A percentile compares a stretch with the other conserved stretches of the same genome.
Conservation (phyloP, 345 rosid species). For the Citropsis articulata region DNA sequence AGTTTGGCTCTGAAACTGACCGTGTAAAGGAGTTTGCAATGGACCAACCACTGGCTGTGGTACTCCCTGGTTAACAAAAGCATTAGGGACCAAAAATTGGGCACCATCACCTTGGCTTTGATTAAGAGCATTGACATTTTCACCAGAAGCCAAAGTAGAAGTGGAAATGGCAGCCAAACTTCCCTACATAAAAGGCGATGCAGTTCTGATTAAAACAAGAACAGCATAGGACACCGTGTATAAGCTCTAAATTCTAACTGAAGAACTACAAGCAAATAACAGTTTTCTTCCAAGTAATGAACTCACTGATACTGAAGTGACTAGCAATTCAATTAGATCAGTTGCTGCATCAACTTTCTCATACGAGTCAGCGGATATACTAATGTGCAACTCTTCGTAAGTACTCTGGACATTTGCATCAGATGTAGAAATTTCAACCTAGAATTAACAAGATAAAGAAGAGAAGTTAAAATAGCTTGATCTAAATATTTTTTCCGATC, state of each 20-base stretch:
- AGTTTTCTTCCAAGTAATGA: constrained; percentile 13
- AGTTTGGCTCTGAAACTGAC: constrained; percentile 49
- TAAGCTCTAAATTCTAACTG: constrained; percentile 2
- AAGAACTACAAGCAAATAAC: background rate
- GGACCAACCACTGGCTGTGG: constrained; percentile 28
- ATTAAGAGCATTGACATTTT: constrained; percentile 28
- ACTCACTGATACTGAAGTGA: constrained; percentile 85
- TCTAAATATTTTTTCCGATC: background rate
- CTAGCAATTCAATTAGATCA: constrained; percentile 68
- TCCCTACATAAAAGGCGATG: constrained; percentile 43
- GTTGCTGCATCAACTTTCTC: constrained; percentile 93
- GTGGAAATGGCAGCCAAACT: constrained; percentile 46
- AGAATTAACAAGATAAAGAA: constrained; percentile 10
- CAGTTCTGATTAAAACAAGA: background rate
- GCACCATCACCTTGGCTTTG: constrained; percentile 31
- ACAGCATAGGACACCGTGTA: background rate
- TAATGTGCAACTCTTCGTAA: constrained; percentile 65
- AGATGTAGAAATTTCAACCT: constrained; percentile 76
- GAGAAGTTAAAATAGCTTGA: background rate
- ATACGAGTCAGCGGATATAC: constrained; percentile 73
- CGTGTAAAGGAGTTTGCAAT: constrained; percentile 39
- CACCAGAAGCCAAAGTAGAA: constrained; percentile 36
- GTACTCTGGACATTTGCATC: constrained; percentile 44
- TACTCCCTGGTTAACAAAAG: constrained; percentile 29
- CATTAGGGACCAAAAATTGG: constrained; percentile 15